Evolutionary conservation across 768 basidiomycete species (phyloP).

Genomic region (Phallus indusiatus): DNA sequence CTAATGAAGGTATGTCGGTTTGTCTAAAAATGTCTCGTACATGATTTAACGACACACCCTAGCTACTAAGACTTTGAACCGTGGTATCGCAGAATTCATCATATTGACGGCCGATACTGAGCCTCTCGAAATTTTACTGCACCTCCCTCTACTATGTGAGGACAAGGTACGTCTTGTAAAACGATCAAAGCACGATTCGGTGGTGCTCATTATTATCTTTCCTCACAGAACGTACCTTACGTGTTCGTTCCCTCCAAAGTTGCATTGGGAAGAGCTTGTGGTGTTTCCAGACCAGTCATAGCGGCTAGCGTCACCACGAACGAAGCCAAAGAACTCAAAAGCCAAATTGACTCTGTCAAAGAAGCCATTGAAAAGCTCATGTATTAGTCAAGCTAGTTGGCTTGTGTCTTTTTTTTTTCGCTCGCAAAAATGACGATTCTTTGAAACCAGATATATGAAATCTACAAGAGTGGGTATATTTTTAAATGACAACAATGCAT

Average conservation of each 20-base stretch:
- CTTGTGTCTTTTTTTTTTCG: neutral
- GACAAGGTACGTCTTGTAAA: constrained; percentile 65
- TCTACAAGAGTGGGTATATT: too few species aligned
- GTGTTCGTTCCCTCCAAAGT: constrained; percentile 93
- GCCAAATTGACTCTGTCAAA: constrained; percentile 86
- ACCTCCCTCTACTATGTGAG: constrained; percentile 94
- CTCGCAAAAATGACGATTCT: neutral
- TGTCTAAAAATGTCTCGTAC: neutral
- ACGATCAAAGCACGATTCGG: neutral
- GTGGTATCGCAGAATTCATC: constrained; percentile 97
- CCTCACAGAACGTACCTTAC: constrained; percentile 84
- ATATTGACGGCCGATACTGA: constrained; percentile 95
- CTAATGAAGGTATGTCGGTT: constrained; percentile 72
- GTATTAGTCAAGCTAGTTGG: constrained; percentile 21
- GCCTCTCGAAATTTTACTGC: constrained; percentile 94
- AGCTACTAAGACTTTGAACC: constrained; percentile 98
- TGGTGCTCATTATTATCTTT: neutral
- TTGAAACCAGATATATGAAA: neutral
- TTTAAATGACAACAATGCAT: too few species aligned
- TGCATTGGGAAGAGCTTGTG: constrained; percentile 91
- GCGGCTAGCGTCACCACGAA: constrained; percentile 95
- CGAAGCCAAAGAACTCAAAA: constrained; percentile 81
- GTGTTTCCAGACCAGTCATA: constrained; percentile 91
- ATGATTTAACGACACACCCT: neutral
- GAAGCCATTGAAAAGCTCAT: constrained; percentile 64